Percentiles rank a stretch among this genome's conserved stretches.
These are phyloP conservation scores for Bipolaris bicolor DNA, from an alignment of 2,329 filamentous ascomycete species.

Conservation along the genomic window DNA sequence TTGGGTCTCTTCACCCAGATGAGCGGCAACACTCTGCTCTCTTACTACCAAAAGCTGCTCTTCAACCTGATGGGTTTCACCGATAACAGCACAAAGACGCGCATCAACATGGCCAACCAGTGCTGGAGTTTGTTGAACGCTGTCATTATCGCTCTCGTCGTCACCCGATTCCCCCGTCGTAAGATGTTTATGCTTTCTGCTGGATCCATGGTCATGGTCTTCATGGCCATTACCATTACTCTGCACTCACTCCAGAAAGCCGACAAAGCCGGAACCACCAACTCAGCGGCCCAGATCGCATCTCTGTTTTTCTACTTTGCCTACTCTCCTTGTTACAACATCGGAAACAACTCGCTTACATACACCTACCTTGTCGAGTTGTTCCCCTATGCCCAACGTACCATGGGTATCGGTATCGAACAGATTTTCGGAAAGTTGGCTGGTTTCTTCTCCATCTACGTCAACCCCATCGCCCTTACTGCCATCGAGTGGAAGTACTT, in stretches of 20 bases:
- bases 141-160: conserved; percentile 48
- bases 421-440: conserved; percentile 61
- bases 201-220: conserved; percentile 58
- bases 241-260: conserved; percentile 55
- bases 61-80: conserved; percentile 51
- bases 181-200: conserved; percentile 58
- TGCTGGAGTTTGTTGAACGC: conserved; percentile 53
- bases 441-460: conserved; percentile 55
- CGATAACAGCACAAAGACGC: conserved; percentile 45
- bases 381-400: conserved; percentile 64
- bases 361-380: conserved; percentile 68
- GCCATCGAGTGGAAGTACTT: conserved; percentile 63
- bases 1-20: conserved; percentile 50
- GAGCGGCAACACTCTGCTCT: conserved; percentile 49
- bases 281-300: conserved; percentile 47
- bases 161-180: conserved; percentile 52
- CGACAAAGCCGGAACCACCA: conserved; percentile 27
- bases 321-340: conserved; percentile 65
- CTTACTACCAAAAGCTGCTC: conserved; percentile 46
- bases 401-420: conserved; percentile 64
- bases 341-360: conserved; percentile 70
- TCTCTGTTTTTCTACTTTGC: conserved; percentile 66
- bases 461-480: conserved; percentile 65
- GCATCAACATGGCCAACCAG: conserved; percentile 51
- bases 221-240: conserved; percentile 63